Evolutionary conservation across 495 filamentous ascomycete species (phyloP).

Genomic region (Tuber melanosporum): DNA sequence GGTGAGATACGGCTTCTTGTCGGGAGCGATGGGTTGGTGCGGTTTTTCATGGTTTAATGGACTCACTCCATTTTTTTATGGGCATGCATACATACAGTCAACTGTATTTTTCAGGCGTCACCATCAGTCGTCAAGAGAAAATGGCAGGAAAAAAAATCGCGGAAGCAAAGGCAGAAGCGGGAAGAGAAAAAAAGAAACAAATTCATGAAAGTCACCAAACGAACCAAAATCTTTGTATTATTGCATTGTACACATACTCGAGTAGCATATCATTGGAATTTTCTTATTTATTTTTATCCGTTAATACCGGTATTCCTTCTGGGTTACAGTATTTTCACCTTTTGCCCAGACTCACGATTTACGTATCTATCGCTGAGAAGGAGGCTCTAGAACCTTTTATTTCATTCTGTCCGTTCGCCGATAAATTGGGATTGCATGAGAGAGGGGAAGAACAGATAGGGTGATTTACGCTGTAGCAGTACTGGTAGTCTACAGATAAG

Average conservation of each 20-base stretch:
- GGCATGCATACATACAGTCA: constrained; percentile 3
- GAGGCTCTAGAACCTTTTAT: not conserved
- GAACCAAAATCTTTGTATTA: constrained; percentile 3
- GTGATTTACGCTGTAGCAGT: not conserved
- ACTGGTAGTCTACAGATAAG: not conserved
- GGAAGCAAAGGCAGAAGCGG: not conserved
- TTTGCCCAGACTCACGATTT: not conserved
- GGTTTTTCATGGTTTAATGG: constrained; percentile 1
- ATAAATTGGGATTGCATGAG: constrained; percentile 28
- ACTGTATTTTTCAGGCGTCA: not conserved
- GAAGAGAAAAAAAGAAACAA: not conserved
- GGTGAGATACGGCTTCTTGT: not conserved
- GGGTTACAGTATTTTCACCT: not conserved
- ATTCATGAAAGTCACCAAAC: not conserved
- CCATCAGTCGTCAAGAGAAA: not conserved
- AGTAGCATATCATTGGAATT: constrained; percentile 3
- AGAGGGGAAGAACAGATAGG: not conserved
- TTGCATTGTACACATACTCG: constrained; percentile 4
- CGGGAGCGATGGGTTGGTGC: not conserved
- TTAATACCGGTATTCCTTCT: not conserved
- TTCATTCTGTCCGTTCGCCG: constrained; percentile 34
- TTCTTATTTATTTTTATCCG: not conserved
- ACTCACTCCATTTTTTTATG: constrained; percentile 3
- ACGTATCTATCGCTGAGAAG: not conserved
- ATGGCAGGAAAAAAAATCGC: not conserved